A percentile compares a stretch with the other conserved stretches of the same genome.
Conservation (phyloP, 345 rosid genomes). For the Bruguiera sexangula region DNA sequence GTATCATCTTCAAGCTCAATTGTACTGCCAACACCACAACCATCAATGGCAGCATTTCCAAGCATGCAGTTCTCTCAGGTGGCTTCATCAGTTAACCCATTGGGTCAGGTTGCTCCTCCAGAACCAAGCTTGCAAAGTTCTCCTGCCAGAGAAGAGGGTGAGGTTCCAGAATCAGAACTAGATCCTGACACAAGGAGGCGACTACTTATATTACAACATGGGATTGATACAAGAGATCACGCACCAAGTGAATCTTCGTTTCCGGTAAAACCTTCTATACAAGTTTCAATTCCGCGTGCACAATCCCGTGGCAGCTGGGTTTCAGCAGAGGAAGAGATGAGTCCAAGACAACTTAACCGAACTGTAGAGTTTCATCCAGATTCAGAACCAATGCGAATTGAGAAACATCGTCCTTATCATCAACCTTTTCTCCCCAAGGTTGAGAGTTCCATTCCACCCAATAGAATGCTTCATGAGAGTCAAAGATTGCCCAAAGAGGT, state of each 20-base stretch:
- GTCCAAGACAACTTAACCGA: conserved; percentile 60
- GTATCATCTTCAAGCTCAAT: conserved; percentile 64
- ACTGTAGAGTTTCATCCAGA: conserved; percentile 57
- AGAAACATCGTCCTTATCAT: conserved; percentile 60
- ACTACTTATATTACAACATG: conserved; percentile 96
- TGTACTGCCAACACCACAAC: conserved; percentile 49
- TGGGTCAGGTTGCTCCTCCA: conserved; percentile 49
- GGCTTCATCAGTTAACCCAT: conserved; percentile 51
- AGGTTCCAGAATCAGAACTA: conserved; percentile 95
- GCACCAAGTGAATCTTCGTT: conserved; percentile 59
- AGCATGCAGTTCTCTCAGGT: conserved; percentile 52
- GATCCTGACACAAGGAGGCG: conserved; percentile 97
- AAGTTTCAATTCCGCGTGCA: conserved; percentile 59
- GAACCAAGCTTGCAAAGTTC: conserved; percentile 83
- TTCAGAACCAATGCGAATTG: conserved; percentile 61
- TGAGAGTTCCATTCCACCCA: conserved; percentile 62
- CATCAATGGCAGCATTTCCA: conserved; percentile 44
- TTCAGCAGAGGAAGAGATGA: conserved; percentile 81
- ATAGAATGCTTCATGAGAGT: conserved; percentile 70
- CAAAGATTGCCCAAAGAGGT: conserved; percentile 85
- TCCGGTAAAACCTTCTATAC: conserved; percentile 61
- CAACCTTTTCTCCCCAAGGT: conserved; percentile 56
- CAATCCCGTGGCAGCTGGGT: conserved; percentile 74
- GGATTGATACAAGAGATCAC: conserved; percentile 83
- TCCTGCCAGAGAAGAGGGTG: conserved; percentile 98